phyloP scores from a whole-genome alignment of 1,284 basidiomycete species.

The Cutaneotrichosporon sp. region DNA sequence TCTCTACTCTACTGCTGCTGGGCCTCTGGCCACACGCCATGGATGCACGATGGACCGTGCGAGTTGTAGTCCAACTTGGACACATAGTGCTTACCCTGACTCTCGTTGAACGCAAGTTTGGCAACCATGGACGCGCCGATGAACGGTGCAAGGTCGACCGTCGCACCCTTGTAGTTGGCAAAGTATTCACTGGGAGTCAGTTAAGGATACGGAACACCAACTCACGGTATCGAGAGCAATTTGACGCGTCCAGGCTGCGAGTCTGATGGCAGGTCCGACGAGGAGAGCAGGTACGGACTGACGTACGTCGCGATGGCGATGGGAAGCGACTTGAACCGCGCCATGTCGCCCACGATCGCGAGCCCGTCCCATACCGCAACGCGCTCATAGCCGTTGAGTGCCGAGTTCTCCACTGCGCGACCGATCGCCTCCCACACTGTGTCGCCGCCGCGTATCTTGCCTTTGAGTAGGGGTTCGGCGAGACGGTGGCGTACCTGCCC shows the following conservation, averaged over 20 bases:
- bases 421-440: slow-evolving; percentile 51
- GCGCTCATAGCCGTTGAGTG: slow-evolving; percentile 57
- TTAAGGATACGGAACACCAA: not conserved
- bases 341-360: slow-evolving; percentile 78
- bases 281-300: slow-evolving; percentile 65
- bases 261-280: slow-evolving; percentile 57
- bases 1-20: not conserved
- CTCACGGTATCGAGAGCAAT: slow-evolving; percentile 67
- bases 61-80: slow-evolving; percentile 53
- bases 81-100: slow-evolving; percentile 45
- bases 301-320: slow-evolving; percentile 73
- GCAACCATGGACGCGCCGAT: slow-evolving; percentile 81
- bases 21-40: slow-evolving; percentile 33
- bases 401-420: slow-evolving; percentile 37
- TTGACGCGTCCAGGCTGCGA: slow-evolving; percentile 66
- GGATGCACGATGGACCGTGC: slow-evolving; percentile 48
- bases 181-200: slow-evolving; percentile 66
- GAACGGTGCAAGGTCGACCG: slow-evolving; percentile 79
- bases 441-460: slow-evolving; percentile 58
- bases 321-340: slow-evolving; percentile 64
- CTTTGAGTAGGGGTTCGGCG: slow-evolving; percentile 76
- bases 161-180: slow-evolving; percentile 81
- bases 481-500: slow-evolving; percentile 86
- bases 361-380: slow-evolving; percentile 75
- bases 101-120: slow-evolving; percentile 57